Percentiles rank a stretch among this genome's conserved stretches.
Evolutionary conservation across 345 rosid genomes (phyloP).

Genomic region (Streptanthus diversifolius): DNA sequence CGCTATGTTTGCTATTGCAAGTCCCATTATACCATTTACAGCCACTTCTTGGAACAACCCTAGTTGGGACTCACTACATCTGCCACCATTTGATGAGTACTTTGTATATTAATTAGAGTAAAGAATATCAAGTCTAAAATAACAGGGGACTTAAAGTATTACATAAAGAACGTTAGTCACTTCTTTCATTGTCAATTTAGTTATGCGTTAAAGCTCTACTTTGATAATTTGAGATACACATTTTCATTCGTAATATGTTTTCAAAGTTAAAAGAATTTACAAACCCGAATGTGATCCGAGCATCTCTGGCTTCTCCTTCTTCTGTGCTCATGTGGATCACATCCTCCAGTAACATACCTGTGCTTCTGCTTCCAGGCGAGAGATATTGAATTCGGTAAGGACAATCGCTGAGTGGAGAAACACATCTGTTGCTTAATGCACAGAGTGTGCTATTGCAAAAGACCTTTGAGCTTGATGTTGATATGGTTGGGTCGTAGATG

Average conservation of each 20-base stretch:
- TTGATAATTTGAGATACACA: neutral
- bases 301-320: constrained; percentile 38
- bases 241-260: neutral
- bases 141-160: neutral
- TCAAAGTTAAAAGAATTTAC: constrained; percentile 10
- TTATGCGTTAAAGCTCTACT: neutral
- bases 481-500: constrained; percentile 60
- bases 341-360: constrained; percentile 67
- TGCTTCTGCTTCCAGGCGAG: constrained; percentile 57
- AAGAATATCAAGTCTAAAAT: neutral
- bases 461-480: constrained; percentile 60
- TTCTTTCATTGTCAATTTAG: too few relatives aligned
- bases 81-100: constrained; percentile 30
- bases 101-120: neutral
- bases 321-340: constrained; percentile 57
- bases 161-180: neutral
- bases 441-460: constrained; percentile 57
- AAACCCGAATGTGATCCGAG: constrained; percentile 67
- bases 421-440: constrained; percentile 35
- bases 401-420: constrained; percentile 49
- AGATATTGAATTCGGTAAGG: constrained; percentile 60
- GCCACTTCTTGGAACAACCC: constrained; percentile 72
- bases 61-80: constrained; percentile 73
- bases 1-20: constrained; percentile 58
- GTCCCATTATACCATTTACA: constrained; percentile 91